These are phyloP conservation scores for Xylaria venustula DNA, from an alignment of 495 filamentous ascomycete species.

Conservation along the genomic window DNA sequence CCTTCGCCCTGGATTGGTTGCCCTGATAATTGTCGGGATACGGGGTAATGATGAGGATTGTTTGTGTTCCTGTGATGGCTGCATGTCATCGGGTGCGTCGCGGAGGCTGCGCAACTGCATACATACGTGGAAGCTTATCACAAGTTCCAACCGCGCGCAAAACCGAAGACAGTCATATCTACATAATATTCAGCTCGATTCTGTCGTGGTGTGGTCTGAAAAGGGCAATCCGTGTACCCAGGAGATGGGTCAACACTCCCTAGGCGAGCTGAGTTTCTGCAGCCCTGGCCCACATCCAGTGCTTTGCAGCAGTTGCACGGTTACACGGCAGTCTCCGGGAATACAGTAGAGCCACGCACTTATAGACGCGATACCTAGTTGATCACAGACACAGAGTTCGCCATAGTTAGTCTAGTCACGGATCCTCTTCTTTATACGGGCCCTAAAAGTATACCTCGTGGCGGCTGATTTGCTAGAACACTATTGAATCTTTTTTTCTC, in stretches of 20 bases:
- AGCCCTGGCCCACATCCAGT: background rate
- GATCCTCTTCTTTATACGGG: too few relatives aligned
- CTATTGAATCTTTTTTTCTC: background rate
- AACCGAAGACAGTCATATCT: too few relatives aligned
- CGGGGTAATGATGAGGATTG: background rate
- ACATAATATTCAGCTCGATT: background rate
- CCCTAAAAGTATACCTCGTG: background rate
- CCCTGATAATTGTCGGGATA: too few relatives aligned
- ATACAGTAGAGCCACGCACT: background rate
- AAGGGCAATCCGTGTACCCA: background rate
- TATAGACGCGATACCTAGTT: too few relatives aligned
- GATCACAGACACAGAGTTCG: too few relatives aligned
- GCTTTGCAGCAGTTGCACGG: background rate
- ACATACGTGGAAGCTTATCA: too few relatives aligned
- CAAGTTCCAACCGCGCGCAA: too few relatives aligned
- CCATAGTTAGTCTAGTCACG: too few relatives aligned
- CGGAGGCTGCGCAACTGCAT: too few relatives aligned
- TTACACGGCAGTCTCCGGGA: background rate
- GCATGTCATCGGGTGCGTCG: background rate
- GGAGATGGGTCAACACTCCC: background rate
- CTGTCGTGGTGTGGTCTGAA: background rate
- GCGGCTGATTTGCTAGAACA: background rate
- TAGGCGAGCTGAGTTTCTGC: background rate
- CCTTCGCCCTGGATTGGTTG: background rate
- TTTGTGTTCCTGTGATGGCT: background rate